These are phyloP conservation scores for Imleria badia DNA, from an alignment of 768 basidiomycete genomes.

Conservation along the genomic window DNA sequence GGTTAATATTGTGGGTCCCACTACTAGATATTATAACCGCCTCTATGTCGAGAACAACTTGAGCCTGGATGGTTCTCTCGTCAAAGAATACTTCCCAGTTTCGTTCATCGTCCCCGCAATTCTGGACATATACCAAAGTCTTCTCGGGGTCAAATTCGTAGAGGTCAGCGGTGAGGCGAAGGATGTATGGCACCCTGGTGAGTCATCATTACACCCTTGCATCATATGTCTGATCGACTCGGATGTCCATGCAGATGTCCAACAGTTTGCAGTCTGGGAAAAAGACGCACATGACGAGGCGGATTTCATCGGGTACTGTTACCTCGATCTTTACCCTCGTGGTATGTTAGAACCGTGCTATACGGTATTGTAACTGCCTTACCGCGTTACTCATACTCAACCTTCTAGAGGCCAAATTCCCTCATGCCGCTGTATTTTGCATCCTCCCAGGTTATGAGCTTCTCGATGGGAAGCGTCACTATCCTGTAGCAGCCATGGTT, in stretches of 20 bases:
- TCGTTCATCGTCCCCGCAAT: constrained; percentile 76
- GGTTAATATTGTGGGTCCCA: background rate
- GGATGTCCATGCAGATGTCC: constrained; percentile 56
- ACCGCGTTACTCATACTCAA: background rate
- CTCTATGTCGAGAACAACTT: constrained; percentile 59
- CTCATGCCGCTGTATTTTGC: constrained; percentile 82
- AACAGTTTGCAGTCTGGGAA: constrained; percentile 82
- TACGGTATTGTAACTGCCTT: background rate
- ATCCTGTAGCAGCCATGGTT: constrained; percentile 80
- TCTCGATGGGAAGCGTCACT: constrained; percentile 56
- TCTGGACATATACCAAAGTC: constrained; percentile 74
- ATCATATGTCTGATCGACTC: background rate
- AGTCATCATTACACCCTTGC: constrained; percentile 7
- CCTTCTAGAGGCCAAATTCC: constrained; percentile 63
- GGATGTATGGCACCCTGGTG: constrained; percentile 79
- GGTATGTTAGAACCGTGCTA: constrained; percentile 39
- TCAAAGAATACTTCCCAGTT: constrained; percentile 90
- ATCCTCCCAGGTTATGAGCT: constrained; percentile 62
- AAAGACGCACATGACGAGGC: constrained; percentile 66
- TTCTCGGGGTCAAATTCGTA: constrained; percentile 70
- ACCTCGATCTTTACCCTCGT: constrained; percentile 83
- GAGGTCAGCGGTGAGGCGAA: constrained; percentile 51
- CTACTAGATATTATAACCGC: constrained; percentile 25
- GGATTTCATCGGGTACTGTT: constrained; percentile 80
- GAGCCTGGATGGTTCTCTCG: constrained; percentile 65